Evolutionary conservation across 164 flowering plant genomes (phyloP).

Genomic region (Kingdonia uniflora): DNA sequence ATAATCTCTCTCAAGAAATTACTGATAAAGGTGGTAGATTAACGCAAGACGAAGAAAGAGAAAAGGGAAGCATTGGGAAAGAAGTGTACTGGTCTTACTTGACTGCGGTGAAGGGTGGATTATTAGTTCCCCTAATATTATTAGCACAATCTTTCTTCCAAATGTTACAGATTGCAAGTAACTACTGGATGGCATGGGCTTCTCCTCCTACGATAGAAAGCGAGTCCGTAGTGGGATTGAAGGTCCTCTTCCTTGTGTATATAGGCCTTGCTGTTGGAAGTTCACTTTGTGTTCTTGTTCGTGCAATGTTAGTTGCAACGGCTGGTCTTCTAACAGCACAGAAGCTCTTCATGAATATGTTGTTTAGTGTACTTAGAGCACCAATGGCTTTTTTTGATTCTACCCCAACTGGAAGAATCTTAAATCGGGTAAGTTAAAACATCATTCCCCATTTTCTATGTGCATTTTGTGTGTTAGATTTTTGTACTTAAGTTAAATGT

Average conservation of each 20-base stretch:
- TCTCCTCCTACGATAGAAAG: conserved; percentile 44
- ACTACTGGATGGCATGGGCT: conserved; percentile 99
- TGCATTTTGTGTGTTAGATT: neutral
- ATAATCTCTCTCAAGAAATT: conserved; percentile 39
- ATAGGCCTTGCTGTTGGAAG: conserved; percentile 65
- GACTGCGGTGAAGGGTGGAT: conserved; percentile 60
- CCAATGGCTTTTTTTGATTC: conserved; percentile 99
- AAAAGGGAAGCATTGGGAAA: conserved; percentile 86
- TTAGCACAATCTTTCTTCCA: conserved; percentile 78
- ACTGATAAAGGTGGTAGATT: conserved; percentile 53
- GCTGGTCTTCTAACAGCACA: conserved; percentile 66
- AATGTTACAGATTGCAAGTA: conserved; percentile 68
- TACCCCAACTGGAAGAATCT: conserved; percentile 90
- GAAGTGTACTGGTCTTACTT: conserved; percentile 83
- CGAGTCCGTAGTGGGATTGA: conserved; percentile 32
- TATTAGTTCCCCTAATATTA: conserved; percentile 54
- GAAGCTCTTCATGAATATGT: conserved; percentile 68
- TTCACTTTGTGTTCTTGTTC: conserved; percentile 60
- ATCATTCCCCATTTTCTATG: neutral
- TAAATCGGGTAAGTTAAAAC: conserved; percentile 58
- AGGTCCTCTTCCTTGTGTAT: conserved; percentile 49
- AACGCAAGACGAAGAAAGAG: conserved; percentile 83
- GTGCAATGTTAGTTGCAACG: conserved; percentile 46
- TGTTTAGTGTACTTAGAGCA: conserved; percentile 60
- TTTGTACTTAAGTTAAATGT: neutral